These are phyloP conservation scores for Dipteronia sinensis DNA, from an alignment of 345 rosid species.

Conservation along the genomic window DNA sequence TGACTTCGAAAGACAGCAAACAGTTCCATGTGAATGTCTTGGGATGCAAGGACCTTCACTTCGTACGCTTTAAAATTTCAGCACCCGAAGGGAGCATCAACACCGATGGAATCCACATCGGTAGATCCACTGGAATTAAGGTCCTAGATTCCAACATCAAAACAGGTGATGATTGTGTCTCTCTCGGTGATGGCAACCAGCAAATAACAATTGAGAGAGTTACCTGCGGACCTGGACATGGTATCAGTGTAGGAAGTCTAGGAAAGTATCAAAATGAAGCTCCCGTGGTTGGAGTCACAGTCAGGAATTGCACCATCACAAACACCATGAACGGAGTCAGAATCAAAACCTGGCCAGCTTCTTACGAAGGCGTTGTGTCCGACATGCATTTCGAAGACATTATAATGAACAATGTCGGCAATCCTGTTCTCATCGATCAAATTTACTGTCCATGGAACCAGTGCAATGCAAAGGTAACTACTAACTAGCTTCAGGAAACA, in stretches of 20 bases:
- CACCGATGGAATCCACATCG: conserved; percentile 72
- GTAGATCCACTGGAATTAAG: conserved; percentile 35
- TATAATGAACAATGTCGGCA: conserved; percentile 1
- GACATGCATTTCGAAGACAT: not conserved
- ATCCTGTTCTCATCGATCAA: conserved; percentile 20
- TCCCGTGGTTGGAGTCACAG: not conserved
- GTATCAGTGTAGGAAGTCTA: conserved; percentile 11
- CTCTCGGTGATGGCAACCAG: conserved; percentile 9
- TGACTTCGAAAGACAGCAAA: conserved; percentile 47
- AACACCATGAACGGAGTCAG: not conserved
- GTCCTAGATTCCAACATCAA: conserved; percentile 33
- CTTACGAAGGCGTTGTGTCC: not conserved
- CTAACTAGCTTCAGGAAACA: not conserved
- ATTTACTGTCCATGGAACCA: conserved; percentile 12
- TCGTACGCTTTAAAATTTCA: conserved; percentile 29
- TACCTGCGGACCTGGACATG: conserved; percentile 17
- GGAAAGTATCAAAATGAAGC: not conserved
- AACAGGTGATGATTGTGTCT: conserved; percentile 24
- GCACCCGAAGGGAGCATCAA: conserved; percentile 51
- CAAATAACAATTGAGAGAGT: not conserved
- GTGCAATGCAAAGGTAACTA: not conserved
- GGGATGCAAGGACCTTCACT: conserved; percentile 43
- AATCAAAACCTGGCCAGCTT: not conserved
- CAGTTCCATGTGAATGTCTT: conserved; percentile 53
- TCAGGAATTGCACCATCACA: not conserved